These are phyloP conservation scores for Monosporascus sp. DNA, from an alignment of 2,329 filamentous ascomycete species.

Conservation along the genomic window DNA sequence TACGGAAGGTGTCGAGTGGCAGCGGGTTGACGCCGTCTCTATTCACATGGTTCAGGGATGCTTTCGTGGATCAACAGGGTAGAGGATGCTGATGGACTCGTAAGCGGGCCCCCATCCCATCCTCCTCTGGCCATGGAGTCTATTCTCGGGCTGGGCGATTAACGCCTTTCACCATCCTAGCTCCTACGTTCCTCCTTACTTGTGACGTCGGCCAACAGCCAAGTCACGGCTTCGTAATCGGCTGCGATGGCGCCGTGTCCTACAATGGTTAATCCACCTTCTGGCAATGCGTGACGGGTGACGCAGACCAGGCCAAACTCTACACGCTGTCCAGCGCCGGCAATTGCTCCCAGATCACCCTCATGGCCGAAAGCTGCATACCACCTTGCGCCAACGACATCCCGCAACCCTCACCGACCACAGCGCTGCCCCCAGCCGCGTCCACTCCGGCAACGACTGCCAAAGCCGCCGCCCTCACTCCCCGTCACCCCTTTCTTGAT, in stretches of 20 bases:
- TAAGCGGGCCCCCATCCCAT: slow-evolving; percentile 26
- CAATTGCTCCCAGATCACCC: slow-evolving; percentile 44
- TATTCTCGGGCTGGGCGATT: no score
- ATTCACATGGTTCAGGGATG: slow-evolving; percentile 50
- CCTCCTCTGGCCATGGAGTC: neutral
- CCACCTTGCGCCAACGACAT: slow-evolving; percentile 9
- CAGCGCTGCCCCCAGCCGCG: neutral
- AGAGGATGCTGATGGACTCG: slow-evolving; percentile 60
- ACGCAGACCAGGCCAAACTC: slow-evolving; percentile 49
- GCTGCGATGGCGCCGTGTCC: slow-evolving; percentile 44
- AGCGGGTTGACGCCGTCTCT: slow-evolving; percentile 40
- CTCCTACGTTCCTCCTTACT: slow-evolving; percentile 54
- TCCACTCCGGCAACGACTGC: neutral
- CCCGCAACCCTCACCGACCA: neutral
- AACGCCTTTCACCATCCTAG: slow-evolving; percentile 21
- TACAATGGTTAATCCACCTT: slow-evolving; percentile 49
- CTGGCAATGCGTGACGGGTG: slow-evolving; percentile 55
- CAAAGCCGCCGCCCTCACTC: neutral
- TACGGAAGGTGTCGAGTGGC: slow-evolving; percentile 56
- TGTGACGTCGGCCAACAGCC: slow-evolving; percentile 51
- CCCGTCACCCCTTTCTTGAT: neutral
- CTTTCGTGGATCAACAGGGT: slow-evolving; percentile 50
- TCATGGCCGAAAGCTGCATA: slow-evolving; percentile 36
- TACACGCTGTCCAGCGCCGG: slow-evolving; percentile 38
- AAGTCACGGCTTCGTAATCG: slow-evolving; percentile 51